These are phyloP conservation scores for Nicotiana rustica DNA, from an alignment of 305 asterid genomes.

Conservation along the genomic window DNA sequence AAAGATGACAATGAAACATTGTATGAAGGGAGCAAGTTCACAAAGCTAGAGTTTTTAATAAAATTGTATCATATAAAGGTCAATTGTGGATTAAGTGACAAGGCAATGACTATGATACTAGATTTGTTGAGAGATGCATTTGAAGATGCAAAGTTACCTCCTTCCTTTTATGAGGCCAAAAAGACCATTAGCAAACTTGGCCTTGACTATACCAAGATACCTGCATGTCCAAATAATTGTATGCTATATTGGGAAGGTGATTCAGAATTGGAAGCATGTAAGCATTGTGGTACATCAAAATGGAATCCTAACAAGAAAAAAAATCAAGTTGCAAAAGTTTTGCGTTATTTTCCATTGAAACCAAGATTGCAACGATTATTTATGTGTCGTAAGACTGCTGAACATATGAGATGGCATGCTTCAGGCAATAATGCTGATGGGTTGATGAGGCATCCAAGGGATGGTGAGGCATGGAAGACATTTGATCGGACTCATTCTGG, in stretches of 20 bases:
- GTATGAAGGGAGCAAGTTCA: no score
- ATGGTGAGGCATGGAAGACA: no score
- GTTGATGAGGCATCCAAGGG: background rate
- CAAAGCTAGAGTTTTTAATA: no score
- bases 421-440: background rate
- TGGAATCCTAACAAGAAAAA: background rate
- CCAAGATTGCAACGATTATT: background rate
- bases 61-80: no score
- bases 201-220: slow-evolving; percentile 1
- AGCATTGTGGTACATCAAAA: background rate
- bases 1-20: no score
- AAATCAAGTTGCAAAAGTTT: background rate
- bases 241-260: background rate
- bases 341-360: background rate
- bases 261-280: background rate
- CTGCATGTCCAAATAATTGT: background rate
- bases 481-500: background rate
- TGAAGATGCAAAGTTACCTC: background rate
- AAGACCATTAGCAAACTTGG: background rate
- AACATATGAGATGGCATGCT: slow-evolving; percentile 13
- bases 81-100: no score
- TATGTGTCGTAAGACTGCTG: background rate
- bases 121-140: no score
- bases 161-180: slow-evolving; percentile 19
- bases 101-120: no score